Percentiles rank a stretch among this genome's conserved stretches.
Evolutionary conservation across 1,284 basidiomycete species (phyloP).

Genomic region (Ceratobasidium theobromae): DNA sequence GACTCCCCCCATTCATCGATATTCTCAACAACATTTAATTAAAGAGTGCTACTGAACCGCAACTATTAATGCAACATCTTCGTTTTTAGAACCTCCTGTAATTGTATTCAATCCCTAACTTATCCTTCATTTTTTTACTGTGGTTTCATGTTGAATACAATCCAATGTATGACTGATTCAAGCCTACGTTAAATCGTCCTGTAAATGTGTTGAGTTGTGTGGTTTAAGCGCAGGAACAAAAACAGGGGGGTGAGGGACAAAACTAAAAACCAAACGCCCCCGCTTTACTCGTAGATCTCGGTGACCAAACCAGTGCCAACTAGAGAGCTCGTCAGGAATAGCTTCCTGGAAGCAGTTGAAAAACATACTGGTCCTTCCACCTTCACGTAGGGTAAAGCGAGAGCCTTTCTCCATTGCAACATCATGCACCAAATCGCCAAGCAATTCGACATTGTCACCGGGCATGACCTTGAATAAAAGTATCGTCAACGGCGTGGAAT

Average conservation of each 20-base stretch:
- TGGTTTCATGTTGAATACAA: neutral
- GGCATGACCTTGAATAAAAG: slow-evolving; percentile 78
- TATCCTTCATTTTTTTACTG: slow-evolving; percentile 9
- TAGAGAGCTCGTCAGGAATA: slow-evolving; percentile 41
- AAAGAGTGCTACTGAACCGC: neutral
- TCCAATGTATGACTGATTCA: too few relatives aligned
- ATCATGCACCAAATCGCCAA: slow-evolving; percentile 83
- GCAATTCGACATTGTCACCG: slow-evolving; percentile 96
- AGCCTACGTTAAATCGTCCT: neutral
- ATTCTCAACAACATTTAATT: slow-evolving; percentile 18
- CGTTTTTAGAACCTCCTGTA: too few relatives aligned
- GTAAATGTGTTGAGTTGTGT: slow-evolving; percentile 21
- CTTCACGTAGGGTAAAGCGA: slow-evolving; percentile 97
- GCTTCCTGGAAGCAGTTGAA: neutral
- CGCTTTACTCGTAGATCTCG: slow-evolving; percentile 62
- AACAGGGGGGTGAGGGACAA: slow-evolving; percentile 2
- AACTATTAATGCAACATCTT: neutral
- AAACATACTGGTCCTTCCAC: slow-evolving; percentile 83
- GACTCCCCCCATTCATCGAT: slow-evolving; percentile 25
- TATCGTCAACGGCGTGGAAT: slow-evolving; percentile 3
- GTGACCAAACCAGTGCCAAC: slow-evolving; percentile 92
- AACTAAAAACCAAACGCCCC: neutral
- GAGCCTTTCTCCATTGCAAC: slow-evolving; percentile 91
- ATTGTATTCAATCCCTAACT: too few relatives aligned
- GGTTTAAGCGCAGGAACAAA: neutral